Evolutionary conservation across 164 flowering plant genomes (phyloP), one percentile per base, ranked within the genome.

Genomic region (Nymphaea thermarum): DNA sequence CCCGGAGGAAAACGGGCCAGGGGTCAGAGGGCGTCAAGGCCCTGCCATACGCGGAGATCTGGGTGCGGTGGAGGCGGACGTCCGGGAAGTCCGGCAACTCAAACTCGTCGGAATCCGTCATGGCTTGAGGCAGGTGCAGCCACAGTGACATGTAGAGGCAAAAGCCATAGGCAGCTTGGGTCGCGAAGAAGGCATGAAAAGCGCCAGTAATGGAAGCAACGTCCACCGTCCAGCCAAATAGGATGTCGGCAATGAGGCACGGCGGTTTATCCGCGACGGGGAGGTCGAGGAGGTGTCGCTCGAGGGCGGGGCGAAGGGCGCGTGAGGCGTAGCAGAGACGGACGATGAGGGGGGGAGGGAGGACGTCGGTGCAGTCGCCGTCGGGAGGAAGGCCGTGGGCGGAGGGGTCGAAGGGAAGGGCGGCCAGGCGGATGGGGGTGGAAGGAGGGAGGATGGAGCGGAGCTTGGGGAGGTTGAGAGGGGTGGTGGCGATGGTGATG

Each of bases 141-240:
- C 75, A 67, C 7, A 67, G 11, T 0, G 71, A 67, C 62, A 51
- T 47, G 66, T 16, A 71, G n/a, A 64, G 60, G 1, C 67, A 74
- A 4, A 67, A 18, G 8, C 80, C 80, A 62, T 61, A 75, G 0
- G 72, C 76, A 6, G 78, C 74, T 14, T 59, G 42, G 42, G 67
- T 16, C 5, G 51, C 51, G 65, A 78, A 78, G 2, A 73, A 47
- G 0, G 60, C 61, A 53, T 72, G 72, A 15, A 65, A 67, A 3
- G 70, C 7, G 44, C 70, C 70, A 5, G 72, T 60, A 43, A 67
- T 72, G 8, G 51, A 17, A 10, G 80, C 68, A 4, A 70, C 63
- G 3, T 70, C 74, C n/a, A 69, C 70, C 2, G 76, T 47, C 80
- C 78, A 78, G 2, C 69, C 65, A 65, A 69, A 47, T 66, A 73